Percentiles rank a stretch among this genome's conserved stretches.
Evolutionary conservation across 345 rosid species (phyloP).

Genomic region (Erysimum cheiranthoides): DNA sequence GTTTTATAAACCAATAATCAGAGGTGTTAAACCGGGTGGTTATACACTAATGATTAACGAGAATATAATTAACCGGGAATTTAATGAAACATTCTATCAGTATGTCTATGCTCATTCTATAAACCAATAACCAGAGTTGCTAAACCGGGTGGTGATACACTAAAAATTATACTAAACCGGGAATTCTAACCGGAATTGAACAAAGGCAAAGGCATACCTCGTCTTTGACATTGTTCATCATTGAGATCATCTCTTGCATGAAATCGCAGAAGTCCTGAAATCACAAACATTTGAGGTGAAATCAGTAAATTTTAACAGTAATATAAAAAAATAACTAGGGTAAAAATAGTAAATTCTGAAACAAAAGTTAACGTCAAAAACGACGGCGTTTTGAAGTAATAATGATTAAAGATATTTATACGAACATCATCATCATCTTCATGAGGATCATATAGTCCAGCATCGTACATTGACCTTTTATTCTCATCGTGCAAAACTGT

Average conservation of each 20-base stretch:
- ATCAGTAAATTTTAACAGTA: background rate
- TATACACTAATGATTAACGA: too few relatives aligned
- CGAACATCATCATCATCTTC: slow-evolving; percentile 83
- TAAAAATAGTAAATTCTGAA: too few relatives aligned
- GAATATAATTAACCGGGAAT: slow-evolving; percentile 21
- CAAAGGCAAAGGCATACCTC: slow-evolving; percentile 52
- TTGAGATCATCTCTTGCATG: slow-evolving; percentile 91
- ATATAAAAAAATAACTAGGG: background rate
- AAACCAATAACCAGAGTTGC: background rate
- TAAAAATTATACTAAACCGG: background rate
- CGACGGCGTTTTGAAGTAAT: background rate
- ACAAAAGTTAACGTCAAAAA: background rate
- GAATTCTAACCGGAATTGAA: background rate
- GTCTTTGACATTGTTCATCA: slow-evolving; percentile 86
- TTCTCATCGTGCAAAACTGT: slow-evolving; percentile 69
- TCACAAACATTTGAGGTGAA: slow-evolving; percentile 4
- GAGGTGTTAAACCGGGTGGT: slow-evolving; percentile 19
- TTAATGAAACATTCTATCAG: background rate
- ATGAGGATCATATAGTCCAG: slow-evolving; percentile 82
- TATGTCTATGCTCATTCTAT: background rate
- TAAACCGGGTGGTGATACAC: slow-evolving; percentile 25
- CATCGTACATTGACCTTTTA: slow-evolving; percentile 80
- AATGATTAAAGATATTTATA: background rate
- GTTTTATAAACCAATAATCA: background rate
- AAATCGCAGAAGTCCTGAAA: slow-evolving; percentile 81